Conservation (phyloP, 2,329 filamentous ascomycete species). For the Fusarium abutilonis region DNA sequence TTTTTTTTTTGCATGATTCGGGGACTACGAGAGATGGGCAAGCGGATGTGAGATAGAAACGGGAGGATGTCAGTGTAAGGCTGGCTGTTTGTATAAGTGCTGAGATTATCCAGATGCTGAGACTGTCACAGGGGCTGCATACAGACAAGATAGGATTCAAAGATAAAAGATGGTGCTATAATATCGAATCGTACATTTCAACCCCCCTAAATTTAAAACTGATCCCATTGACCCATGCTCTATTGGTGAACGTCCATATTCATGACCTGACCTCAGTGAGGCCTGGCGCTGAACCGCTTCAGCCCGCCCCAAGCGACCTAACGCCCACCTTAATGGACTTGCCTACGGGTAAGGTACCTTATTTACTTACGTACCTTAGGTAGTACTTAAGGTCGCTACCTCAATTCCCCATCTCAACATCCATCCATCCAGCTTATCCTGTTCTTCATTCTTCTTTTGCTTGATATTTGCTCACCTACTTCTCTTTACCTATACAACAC, state of each 20-base stretch:
- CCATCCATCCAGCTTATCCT: not conserved
- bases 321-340: not conserved
- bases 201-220: not conserved
- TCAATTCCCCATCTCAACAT: constrained; percentile 19
- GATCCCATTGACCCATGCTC: constrained; percentile 22
- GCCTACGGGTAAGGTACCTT: constrained; percentile 20
- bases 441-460: constrained; percentile 15
- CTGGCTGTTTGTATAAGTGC: constrained; percentile 13
- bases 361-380: constrained; percentile 35
- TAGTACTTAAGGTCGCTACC: constrained; percentile 18
- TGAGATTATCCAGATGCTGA: not conserved
- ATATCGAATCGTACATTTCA: not conserved
- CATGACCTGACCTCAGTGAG: constrained; percentile 39
- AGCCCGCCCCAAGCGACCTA: constrained; percentile 24
- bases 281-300: constrained; percentile 31
- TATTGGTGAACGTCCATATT: constrained; percentile 28
- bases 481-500: constrained; percentile 4
- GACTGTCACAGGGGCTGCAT: not conserved
- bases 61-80: constrained; percentile 1
- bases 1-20: too few species aligned
- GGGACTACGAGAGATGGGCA: constrained; percentile 4
- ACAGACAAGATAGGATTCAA: not conserved
- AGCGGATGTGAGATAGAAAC: constrained; percentile 26
- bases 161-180: not conserved
- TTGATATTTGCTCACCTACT: constrained; percentile 10